Base-by-base conservation (phyloP, 2,329 filamentous ascomycete genomes). In the Nothophaeocryptopus gaeumannii region DNA sequence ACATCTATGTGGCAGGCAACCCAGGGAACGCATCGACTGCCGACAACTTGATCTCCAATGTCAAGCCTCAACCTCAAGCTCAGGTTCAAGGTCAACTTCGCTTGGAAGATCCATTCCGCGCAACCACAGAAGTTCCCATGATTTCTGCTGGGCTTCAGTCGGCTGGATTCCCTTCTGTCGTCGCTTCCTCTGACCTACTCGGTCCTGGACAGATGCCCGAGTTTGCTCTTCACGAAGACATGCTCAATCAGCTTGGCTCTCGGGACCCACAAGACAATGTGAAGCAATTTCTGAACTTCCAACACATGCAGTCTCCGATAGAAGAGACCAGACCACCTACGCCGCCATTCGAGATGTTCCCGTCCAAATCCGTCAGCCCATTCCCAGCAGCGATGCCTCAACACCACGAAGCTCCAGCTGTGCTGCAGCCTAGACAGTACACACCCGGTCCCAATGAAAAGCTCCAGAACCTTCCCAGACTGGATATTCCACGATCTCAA, bases 251-350 rank as follows among this genome's bases (percentile, higher is more conserved):
- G 55, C 67, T 96, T 30, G 79, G 86, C 64, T 75, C 77, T 13
- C 80, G 86, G 45, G 90, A 96, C 64, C 88, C 91, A 5, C 91
- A 95, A 68, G 91, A 96, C 71, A 95, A 92, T 61, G 89, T 97
- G 32, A 85, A 88, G 64, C 89, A 95, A 58, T 97, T 96, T 71
- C 79, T 97, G 45, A 82, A 82, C 64, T 91, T 96, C 67, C 92
- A 97, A 67, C 85, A 87, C 67, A 66, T 81, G 51, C 73, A 79
- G 42, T 78, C 80, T 59, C 69, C 67, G 63, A 36, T 47, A 2
- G 47, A 43, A 10, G 58, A 60, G 54, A 80, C 85, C 45, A 79
- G 86, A n/a, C 81, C 83, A 7, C 81, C 81, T 8, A 85, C 85
- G 7, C 85, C 87, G 12, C 84, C 85, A 3, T 51, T 49, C 16